Evolutionary conservation across 495 filamentous ascomycete genomes (phyloP), one percentile per base, ranked within the genome.

Genomic region (Terfezia claveryi): DNA sequence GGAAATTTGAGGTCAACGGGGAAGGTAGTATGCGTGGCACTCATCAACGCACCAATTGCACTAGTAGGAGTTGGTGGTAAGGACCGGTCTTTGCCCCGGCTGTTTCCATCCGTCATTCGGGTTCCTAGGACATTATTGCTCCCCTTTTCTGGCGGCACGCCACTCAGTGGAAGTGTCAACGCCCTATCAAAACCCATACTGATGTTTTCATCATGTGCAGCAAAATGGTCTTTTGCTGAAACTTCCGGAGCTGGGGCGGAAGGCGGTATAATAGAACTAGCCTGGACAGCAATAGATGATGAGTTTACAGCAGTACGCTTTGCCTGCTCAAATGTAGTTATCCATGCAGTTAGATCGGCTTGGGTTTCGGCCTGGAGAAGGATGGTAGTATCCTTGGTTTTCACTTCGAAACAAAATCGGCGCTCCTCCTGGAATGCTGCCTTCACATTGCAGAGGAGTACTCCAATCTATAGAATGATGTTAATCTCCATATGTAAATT

Each of bases 371-470:
- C 85, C 68, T 98, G 91, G 32, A 98, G 71, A 55, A 94, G 69
- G 46, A 94, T 80, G 51, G 79, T 87, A 61, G 81, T 83, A 62
- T 89, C 92, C 66, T 95, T 98, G 12, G 91, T 98, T 73, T 95
- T 98, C 60, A 98, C 87, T 68, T 96, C 92, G 63, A 96, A 98
- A 64, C 92, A 94, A 66, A 95, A 96, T 36, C 92, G 75, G 38
- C 91, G 78, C 60, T 98, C 91, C 65, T 98, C 91, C 61, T 87
- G 81, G 44, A 88, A 82, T 4, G 88, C 89, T 9, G 86, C 85
- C 57, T 88, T 82, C 53, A 89, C 81, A 62, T 82, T 92, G 64
- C 91, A 98, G 36, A 98, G 80, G 32, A 98, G 68, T 9, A 98
- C 91, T 20, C 91, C 91, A 58, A 94, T 93, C 68, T 51, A 23